Evolutionary conservation across 2,329 filamentous ascomycete genomes (phyloP).

Genomic region (Penicillium italicum): DNA sequence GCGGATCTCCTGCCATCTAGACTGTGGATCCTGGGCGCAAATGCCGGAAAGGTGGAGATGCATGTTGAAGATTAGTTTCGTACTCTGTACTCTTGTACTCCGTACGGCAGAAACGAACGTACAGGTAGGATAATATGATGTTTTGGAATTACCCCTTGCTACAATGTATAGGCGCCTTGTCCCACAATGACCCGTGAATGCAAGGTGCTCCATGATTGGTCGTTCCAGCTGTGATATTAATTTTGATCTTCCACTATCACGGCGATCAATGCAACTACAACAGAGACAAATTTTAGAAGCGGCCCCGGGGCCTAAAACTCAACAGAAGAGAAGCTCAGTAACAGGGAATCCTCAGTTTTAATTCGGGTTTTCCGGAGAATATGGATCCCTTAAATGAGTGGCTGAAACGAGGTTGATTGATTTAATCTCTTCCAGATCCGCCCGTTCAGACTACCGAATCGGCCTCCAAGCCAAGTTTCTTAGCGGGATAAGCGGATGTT

Average conservation of each 20-base stretch:
- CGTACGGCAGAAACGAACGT: not conserved
- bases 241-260: not conserved
- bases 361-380: too few species aligned
- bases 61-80: not conserved
- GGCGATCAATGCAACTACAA: not conserved
- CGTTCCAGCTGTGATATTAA: not conserved
- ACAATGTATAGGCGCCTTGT: not conserved
- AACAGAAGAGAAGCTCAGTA: not conserved
- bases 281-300: not conserved
- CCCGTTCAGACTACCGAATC: constrained; percentile 4
- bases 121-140: not conserved
- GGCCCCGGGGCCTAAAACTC: not conserved
- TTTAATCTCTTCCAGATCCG: constrained; percentile 18
- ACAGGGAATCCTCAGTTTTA: not conserved
- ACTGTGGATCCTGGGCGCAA: not conserved
- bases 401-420: constrained; percentile 13
- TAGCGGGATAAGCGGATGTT: constrained; percentile 11
- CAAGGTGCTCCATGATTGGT: not conserved
- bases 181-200: not conserved
- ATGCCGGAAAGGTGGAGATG: not conserved
- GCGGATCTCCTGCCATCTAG: not conserved
- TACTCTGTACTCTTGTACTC: not conserved
- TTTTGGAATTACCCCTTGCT: not conserved
- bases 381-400: not conserved
- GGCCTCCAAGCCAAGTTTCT: constrained; percentile 23